phyloP scores from a whole-genome alignment of 441 rosid species.

The Arabidopsis lyrata region DNA sequence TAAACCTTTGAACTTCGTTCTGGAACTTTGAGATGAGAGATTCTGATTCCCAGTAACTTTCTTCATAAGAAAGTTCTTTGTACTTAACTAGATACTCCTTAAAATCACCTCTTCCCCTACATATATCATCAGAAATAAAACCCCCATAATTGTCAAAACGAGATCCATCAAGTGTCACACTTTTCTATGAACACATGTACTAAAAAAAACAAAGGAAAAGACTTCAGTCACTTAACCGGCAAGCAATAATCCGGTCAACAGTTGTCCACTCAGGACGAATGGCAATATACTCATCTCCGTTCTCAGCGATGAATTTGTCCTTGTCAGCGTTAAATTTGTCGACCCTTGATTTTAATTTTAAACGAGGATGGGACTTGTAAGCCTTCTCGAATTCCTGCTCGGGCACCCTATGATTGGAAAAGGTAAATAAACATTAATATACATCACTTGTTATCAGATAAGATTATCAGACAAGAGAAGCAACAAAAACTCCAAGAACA shows the following conservation, averaged over 20 bases:
- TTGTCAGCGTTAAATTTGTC: constrained; percentile 67
- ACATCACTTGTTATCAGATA: neutral
- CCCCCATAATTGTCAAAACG: neutral
- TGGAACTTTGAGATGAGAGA: constrained; percentile 81
- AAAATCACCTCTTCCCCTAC: constrained; percentile 69
- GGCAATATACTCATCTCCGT: constrained; percentile 75
- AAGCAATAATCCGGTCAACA: constrained; percentile 81
- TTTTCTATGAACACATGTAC: constrained; percentile 14
- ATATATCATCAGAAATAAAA: constrained; percentile 40
- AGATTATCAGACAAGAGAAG: neutral
- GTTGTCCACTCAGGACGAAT: constrained; percentile 91
- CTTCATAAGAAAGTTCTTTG: constrained; percentile 83
- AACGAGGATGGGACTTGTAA: constrained; percentile 67
- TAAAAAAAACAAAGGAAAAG: constrained; percentile 29
- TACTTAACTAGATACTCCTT: constrained; percentile 88
- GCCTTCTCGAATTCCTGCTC: constrained; percentile 84
- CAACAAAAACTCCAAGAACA: constrained; percentile 2
- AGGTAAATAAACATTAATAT: constrained; percentile 11
- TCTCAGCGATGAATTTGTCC: constrained; percentile 33
- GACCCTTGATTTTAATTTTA: constrained; percentile 71
- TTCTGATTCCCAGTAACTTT: constrained; percentile 92
- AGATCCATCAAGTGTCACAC: constrained; percentile 4
- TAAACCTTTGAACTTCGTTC: constrained; percentile 75
- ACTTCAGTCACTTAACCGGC: constrained; percentile 60
- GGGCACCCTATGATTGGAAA: constrained; percentile 67